A percentile compares a stretch with the other conserved stretches of the same genome.
Evolutionary conservation across 257 asterid genomes (phyloP).

Genomic region (Solanum lycopersicoides): DNA sequence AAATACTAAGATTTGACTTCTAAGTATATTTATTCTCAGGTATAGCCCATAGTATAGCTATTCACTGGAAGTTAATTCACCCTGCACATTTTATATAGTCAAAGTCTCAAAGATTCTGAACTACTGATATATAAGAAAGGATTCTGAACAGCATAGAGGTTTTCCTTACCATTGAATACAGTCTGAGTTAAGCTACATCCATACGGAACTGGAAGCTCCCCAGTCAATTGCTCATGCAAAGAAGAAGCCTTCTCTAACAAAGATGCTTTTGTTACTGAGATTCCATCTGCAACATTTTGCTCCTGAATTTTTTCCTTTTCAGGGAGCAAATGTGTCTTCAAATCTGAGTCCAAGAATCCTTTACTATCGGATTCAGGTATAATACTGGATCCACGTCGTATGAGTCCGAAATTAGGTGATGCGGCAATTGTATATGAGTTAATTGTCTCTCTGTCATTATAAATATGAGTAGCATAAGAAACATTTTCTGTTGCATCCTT

Average conservation of each 20-base stretch:
- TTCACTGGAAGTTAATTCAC: background rate
- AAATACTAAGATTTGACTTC: background rate
- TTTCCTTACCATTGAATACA: constrained; percentile 56
- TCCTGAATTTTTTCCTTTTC: constrained; percentile 26
- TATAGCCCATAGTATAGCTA: background rate
- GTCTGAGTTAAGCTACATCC: constrained; percentile 77
- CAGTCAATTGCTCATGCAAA: constrained; percentile 33
- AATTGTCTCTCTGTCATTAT: constrained; percentile 54
- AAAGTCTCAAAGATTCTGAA: background rate
- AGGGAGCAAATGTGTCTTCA: constrained; percentile 38
- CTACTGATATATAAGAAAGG: background rate
- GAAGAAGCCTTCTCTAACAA: constrained; percentile 21
- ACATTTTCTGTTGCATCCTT: background rate
- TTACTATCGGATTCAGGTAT: constrained; percentile 22
- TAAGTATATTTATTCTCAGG: background rate
- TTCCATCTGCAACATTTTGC: constrained; percentile 13
- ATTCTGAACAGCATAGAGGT: background rate
- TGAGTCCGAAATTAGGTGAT: constrained; percentile 54
- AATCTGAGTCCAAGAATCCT: constrained; percentile 16
- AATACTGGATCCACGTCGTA: constrained; percentile 27
- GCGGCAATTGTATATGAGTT: constrained; percentile 66
- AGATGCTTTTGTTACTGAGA: constrained; percentile 19
- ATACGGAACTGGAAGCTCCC: constrained; percentile 48
- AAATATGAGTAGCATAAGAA: background rate
- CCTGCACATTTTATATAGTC: background rate